Conservation (phyloP, 2,329 filamentous ascomycete species). For the Thelonectria rubi region DNA sequence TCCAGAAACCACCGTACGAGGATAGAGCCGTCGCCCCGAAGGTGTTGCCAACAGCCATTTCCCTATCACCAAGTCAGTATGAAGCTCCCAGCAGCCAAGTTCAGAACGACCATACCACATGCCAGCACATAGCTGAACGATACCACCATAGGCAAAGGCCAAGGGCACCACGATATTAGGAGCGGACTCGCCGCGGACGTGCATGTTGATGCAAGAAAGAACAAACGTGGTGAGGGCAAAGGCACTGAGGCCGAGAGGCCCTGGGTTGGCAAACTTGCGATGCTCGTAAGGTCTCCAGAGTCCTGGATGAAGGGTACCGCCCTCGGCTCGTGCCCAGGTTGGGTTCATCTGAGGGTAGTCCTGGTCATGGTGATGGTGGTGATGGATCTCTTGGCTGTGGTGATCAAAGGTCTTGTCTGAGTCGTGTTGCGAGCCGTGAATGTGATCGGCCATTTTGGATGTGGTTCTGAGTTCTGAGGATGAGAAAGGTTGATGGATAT, state of each 20-base stretch:
- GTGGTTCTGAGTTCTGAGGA: constrained; percentile 7
- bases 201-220: constrained; percentile 77
- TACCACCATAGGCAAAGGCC: constrained; percentile 78
- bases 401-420: constrained; percentile 41
- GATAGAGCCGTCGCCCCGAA: constrained; percentile 84
- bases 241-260: constrained; percentile 77
- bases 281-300: constrained; percentile 69
- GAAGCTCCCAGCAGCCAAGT: not conserved
- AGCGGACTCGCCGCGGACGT: constrained; percentile 64
- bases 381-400: constrained; percentile 27
- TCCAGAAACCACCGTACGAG: constrained; percentile 87
- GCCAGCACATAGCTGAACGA: constrained; percentile 79
- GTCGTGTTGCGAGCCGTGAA: constrained; percentile 34
- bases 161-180: constrained; percentile 75
- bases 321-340: constrained; percentile 61
- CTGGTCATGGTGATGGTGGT: constrained; percentile 39
- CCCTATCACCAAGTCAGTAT: constrained; percentile 59
- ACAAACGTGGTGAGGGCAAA: constrained; percentile 88
- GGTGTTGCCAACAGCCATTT: constrained; percentile 88
- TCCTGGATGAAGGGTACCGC: constrained; percentile 78
- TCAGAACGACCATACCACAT: constrained; percentile 74
- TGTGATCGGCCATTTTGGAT: constrained; percentile 36
- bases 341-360: constrained; percentile 39
- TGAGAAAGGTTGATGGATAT: not conserved
- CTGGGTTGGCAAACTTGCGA: constrained; percentile 82